Base-by-base conservation (phyloP, 2,329 filamentous ascomycete genomes). In the Ceratocystis ficicola region DNA sequence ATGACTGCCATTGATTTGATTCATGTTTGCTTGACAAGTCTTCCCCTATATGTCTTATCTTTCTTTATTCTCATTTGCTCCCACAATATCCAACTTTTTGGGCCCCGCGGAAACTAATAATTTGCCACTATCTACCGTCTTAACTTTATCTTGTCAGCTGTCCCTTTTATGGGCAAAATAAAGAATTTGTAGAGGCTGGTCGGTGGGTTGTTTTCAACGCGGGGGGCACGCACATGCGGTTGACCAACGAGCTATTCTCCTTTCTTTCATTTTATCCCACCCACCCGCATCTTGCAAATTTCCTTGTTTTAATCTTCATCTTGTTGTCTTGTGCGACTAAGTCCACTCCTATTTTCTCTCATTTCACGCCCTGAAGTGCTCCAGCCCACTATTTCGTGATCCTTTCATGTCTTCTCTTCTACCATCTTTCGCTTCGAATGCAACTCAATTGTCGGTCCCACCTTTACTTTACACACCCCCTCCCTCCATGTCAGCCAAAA, bases 321-420 rank as follows among this genome's bases (percentile, higher is more conserved):
- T 36, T 25, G 55, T 20, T 59, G 25, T 59, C 55, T 59, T 59
- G 55, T 59, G 55, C 55, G 36, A 59, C 55, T 59, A 59, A 59
- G 55, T 32, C 55, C 28, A 59, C 55, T 59, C 55, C 55, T 59
- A 5, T 59, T 59, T n/a, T 36, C 17, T 20, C 25, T 59, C 5
- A 59, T 59, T n/a, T 30, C 55, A 59, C 55, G 55, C 55, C 55
- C 55, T 15, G 28, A 12, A 59, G 32, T 30, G n/a, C 55, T 59
- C 28, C 28, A 59, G 55, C 30, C 55, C 30, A 59, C 30, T 59
- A 36, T 32, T 25, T 36, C 28, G 28, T 36, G 30, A 59, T 59
- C 55, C 55, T 36, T 30, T 59, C 28, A 36, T 59, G 55, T 59
- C 55, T 59, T 59, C 28, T 59, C 55, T 59, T 59, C 28, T 36